Evolutionary conservation across 2,329 filamentous ascomycete genomes (phyloP), one percentile per base, ranked within the genome.

Genomic region (Diaporthe vexans): DNA sequence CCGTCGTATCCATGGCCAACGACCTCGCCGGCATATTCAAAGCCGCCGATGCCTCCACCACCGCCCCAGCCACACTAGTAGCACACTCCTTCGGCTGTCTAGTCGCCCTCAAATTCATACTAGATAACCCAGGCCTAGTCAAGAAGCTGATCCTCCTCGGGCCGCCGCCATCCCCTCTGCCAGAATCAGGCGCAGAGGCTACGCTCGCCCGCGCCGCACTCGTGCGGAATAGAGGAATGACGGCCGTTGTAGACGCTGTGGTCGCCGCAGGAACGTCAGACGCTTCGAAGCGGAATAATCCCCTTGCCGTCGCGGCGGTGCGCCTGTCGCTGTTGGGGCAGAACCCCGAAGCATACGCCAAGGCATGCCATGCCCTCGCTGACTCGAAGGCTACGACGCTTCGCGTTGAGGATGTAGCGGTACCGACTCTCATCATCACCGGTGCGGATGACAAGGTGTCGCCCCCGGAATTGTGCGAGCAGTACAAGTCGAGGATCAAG

Each of bases 21-120:
- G 56, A 58, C 21, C 56, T 58, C 10, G 1, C 5, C 4, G 33
- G 21, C 3, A 4, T 58, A 4, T 58, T 58, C 33, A 24, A 58
- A 58, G 21, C 21, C 29, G 56, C 56, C 56, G 21, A 21, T 13
- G 33, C 56, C 10, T 58, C 56, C 21, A 9, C 21, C 33, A 2
- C 33, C 3, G 56, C 56, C 6, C 56, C 56, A 37, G 56, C 56
- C 21, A 37, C 29, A 40, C 19, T 58, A 10, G 11, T 37, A 6
- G 56, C 56, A 2, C 56, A 58, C 33, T 58, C 56, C 33, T n/a
- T 58, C 56, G 56, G 56, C 56, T 58, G 56, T 33, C 56, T 58
- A 6, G 33, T 17, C 11, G 56, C 56, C 9, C 56, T 58, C 10
- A 58, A 37, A 17, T 58, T 58, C 33, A 58, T 33, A 15, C 33